A percentile compares a stretch with the other conserved stretches of the same genome.
Evolutionary conservation across 257 asterid species (phyloP).

Genomic region (Solanum clarkiae): DNA sequence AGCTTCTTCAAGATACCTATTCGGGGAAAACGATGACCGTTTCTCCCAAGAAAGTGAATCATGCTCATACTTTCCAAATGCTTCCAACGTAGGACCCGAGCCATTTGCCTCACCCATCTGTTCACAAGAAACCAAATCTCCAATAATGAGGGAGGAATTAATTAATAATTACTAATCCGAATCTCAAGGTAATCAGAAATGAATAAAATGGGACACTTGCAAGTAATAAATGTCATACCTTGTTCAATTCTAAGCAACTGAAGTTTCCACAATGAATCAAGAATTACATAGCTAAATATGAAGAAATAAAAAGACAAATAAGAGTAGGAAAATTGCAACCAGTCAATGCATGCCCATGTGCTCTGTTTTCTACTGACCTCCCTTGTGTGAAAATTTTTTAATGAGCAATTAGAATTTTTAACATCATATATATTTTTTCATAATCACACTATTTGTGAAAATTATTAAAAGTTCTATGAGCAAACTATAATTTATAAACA

Average conservation of each 20-base stretch:
- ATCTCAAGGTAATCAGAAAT: neutral
- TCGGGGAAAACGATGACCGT: constrained; percentile 90
- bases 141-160: neutral
- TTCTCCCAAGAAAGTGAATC: constrained; percentile 89
- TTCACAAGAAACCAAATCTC: neutral
- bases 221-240: constrained; percentile 17
- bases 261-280: neutral
- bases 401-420: no score
- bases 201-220: constrained; percentile 3
- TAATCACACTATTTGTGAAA: no score
- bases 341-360: constrained; percentile 32
- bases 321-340: neutral
- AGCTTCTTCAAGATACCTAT: constrained; percentile 30
- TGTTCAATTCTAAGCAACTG: constrained; percentile 8
- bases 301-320: neutral
- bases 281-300: neutral
- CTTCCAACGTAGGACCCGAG: constrained; percentile 47
- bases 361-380: constrained; percentile 12
- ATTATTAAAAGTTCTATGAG: no score
- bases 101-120: constrained; percentile 66
- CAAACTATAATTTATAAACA: no score
- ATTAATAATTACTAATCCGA: neutral
- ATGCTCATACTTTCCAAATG: constrained; percentile 72
- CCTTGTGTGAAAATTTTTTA: neutral
- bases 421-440: no score